Percentiles rank a stretch among this genome's conserved stretches.
phyloP scores from a whole-genome alignment of 75 land plant genomes.

The Picea glauca region DNA sequence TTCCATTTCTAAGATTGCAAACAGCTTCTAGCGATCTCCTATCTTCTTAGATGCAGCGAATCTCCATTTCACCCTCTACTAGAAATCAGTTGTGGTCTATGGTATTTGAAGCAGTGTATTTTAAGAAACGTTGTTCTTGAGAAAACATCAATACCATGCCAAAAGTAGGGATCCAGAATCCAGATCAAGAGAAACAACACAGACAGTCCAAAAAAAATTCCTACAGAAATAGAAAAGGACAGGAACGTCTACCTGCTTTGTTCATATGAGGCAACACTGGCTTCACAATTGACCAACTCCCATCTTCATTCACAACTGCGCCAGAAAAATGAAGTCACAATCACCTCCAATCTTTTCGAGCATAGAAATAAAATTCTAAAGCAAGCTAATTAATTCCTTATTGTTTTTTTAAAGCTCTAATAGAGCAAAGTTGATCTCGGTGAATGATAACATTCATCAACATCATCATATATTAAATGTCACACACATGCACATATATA shows the following conservation, averaged over 20 bases:
- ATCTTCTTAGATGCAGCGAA: no score
- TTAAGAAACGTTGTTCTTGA: neutral
- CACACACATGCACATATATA: no score
- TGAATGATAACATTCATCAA: no score
- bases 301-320: conserved; percentile 77
- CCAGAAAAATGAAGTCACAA: conserved; percentile 6
- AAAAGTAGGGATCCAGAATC: no score
- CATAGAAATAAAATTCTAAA: no score
- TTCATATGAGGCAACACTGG: conserved; percentile 29
- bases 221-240: neutral
- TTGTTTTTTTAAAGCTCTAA: no score
- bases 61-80: no score
- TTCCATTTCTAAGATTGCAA: neutral
- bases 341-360: neutral
- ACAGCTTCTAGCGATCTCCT: neutral
- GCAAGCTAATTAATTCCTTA: no score
- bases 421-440: no score
- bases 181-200: neutral
- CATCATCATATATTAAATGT: no score
- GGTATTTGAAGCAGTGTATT: neutral
- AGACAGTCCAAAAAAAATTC: neutral
- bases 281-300: conserved; percentile 72
- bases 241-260: conserved; percentile 32
- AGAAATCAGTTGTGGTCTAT: no score
- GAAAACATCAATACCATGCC: neutral